Conservation (phyloP, 1,284 basidiomycete species). For the Afroboletus lepidellus region DNA sequence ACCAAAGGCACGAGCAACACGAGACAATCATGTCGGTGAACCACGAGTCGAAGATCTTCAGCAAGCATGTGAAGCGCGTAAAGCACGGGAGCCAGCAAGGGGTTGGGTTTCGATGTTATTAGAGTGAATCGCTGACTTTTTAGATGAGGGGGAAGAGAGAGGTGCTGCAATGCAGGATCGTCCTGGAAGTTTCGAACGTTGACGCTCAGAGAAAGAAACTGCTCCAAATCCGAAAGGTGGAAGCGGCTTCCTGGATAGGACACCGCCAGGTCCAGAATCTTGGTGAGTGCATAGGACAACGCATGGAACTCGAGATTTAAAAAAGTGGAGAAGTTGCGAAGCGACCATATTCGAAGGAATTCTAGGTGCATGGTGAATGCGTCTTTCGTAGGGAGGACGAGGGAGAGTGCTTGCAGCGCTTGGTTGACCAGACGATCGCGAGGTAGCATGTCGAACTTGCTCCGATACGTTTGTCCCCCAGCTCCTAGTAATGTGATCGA, state of each 20-base stretch:
- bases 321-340: conserved; percentile 38
- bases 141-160: conserved; percentile 41
- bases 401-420: conserved; percentile 60
- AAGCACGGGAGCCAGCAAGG: conserved; percentile 51
- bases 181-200: conserved; percentile 51
- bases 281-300: conserved; percentile 50
- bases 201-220: conserved; percentile 36
- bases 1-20: conserved; percentile 63
- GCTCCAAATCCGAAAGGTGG: conserved; percentile 25
- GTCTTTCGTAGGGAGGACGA: conserved; percentile 53
- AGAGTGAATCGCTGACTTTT: conserved; percentile 27
- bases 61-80: conserved; percentile 76
- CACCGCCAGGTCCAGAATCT: conserved; percentile 45
- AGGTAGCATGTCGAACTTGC: conserved; percentile 51
- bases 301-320: conserved; percentile 56
- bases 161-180: conserved; percentile 51
- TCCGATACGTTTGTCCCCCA: conserved; percentile 46
- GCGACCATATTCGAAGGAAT: conserved; percentile 60
- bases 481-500: conserved; percentile 47
- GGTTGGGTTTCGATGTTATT: conserved; percentile 36
- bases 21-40: conserved; percentile 56
- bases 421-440: conserved; percentile 54
- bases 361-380: conserved; percentile 55
- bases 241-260: conserved; percentile 10
- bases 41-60: conserved; percentile 62